Evolutionary conservation across 129 eudicot species (phyloP).

Genomic region (Centaurea solstitialis): DNA sequence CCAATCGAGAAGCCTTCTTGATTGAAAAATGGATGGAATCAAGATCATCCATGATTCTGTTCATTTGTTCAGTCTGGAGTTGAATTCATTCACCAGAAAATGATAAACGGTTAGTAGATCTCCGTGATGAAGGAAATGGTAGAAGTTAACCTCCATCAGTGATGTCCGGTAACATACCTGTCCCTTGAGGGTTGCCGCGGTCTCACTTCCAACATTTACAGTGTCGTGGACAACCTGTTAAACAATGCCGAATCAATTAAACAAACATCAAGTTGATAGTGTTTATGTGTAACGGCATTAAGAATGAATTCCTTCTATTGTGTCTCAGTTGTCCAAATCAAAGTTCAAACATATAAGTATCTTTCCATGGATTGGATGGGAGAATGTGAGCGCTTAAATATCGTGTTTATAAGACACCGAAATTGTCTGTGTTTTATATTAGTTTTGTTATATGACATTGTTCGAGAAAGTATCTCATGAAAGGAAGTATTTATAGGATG

Average conservation of each 20-base stretch:
- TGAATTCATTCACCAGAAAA: neutral
- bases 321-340: neutral
- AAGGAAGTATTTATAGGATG: too few species aligned
- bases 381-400: too few species aligned
- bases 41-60: conserved; percentile 69
- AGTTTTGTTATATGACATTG: too few species aligned
- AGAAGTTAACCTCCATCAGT: neutral
- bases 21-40: conserved; percentile 75
- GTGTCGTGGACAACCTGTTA: conserved; percentile 63
- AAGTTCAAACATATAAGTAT: neutral
- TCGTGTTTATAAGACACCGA: neutral
- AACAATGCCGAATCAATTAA: neutral
- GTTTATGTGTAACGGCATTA: neutral
- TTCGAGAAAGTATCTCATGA: too few species aligned
- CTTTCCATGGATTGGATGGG: too few species aligned
- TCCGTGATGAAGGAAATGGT: neutral
- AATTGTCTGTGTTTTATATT: too few species aligned
- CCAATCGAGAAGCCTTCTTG: conserved; percentile 72
- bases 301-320: neutral
- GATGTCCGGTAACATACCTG: conserved; percentile 41
- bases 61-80: conserved; percentile 78
- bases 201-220: conserved; percentile 66
- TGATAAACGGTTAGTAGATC: neutral
- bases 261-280: neutral
- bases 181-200: conserved; percentile 74